These are phyloP conservation scores for Paraphaeosphaeria sporulosa DNA, from an alignment of 2,329 filamentous ascomycete genomes.

Conservation along the genomic window DNA sequence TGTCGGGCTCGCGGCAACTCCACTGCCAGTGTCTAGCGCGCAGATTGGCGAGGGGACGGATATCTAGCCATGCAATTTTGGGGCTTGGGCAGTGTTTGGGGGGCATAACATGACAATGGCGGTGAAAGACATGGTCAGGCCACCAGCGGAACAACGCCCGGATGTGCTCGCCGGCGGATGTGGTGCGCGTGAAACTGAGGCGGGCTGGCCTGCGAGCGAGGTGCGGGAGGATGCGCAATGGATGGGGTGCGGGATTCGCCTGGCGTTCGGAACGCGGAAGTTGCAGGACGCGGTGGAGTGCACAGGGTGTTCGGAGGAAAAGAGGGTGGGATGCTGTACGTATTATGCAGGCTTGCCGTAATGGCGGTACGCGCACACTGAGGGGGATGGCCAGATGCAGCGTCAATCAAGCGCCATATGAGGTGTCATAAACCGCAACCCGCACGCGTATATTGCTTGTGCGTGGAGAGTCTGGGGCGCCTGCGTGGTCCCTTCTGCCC, in stretches of 20 bases:
- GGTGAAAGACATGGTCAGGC: slow-evolving; percentile 10
- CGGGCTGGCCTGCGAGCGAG: background rate
- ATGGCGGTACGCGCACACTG: background rate
- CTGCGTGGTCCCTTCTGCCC: slow-evolving; percentile 12
- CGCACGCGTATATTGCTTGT: background rate
- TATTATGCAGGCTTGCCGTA: background rate
- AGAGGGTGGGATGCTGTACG: background rate
- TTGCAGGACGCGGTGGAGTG: slow-evolving; percentile 11
- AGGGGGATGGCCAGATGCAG: background rate
- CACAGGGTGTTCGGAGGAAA: background rate
- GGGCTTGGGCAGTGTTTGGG: no score
- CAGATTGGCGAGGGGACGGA: slow-evolving; percentile 12
- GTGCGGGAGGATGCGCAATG: background rate
- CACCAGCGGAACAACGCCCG: background rate
- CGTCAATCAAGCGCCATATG: slow-evolving; percentile 4
- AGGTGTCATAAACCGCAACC: background rate
- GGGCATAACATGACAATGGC: slow-evolving; percentile 13
- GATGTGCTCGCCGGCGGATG: background rate
- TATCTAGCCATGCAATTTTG: background rate
- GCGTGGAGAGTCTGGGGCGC: slow-evolving; percentile 3
- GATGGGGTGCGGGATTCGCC: slow-evolving; percentile 6
- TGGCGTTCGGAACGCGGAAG: slow-evolving; percentile 10
- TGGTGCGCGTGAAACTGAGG: slow-evolving; percentile 2
- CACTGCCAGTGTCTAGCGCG: background rate
- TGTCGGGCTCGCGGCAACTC: background rate